Evolutionary conservation across 495 filamentous ascomycete species (phyloP).

Genomic region (Opeltia flavorubescens): DNA sequence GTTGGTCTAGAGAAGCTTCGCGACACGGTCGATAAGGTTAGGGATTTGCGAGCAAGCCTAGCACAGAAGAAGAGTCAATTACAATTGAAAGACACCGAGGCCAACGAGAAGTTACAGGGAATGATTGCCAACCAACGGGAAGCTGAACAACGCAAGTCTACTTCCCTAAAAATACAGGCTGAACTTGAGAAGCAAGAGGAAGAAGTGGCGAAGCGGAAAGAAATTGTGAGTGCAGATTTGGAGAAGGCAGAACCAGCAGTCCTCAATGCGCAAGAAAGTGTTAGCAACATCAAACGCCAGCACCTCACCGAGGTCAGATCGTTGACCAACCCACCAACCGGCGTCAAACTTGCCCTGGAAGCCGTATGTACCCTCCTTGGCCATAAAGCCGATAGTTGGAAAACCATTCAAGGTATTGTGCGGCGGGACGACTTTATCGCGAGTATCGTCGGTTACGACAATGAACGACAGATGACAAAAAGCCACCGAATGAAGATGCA

Average conservation of each 20-base stretch:
- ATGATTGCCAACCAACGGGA: slow-evolving; percentile 96
- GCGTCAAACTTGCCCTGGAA: slow-evolving; percentile 84
- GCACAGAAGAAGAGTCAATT: slow-evolving; percentile 88
- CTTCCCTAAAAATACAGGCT: slow-evolving; percentile 74
- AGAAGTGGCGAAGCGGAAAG: slow-evolving; percentile 68
- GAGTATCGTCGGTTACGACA: slow-evolving; percentile 95
- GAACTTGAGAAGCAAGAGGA: slow-evolving; percentile 81
- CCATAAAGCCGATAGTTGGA: slow-evolving; percentile 82
- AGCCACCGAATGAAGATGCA: slow-evolving; percentile 74
- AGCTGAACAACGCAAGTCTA: slow-evolving; percentile 79
- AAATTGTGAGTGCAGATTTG: slow-evolving; percentile 77
- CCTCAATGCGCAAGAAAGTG: slow-evolving; percentile 79
- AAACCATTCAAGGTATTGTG: slow-evolving; percentile 72
- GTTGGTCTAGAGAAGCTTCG: slow-evolving; percentile 95
- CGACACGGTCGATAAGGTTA: slow-evolving; percentile 95
- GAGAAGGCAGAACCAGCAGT: slow-evolving; percentile 90
- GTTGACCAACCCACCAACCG: slow-evolving; percentile 80
- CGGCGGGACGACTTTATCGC: slow-evolving; percentile 93
- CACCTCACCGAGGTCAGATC: slow-evolving; percentile 96
- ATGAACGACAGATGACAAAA: slow-evolving; percentile 87
- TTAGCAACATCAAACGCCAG: slow-evolving; percentile 93
- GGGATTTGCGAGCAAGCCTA: slow-evolving; percentile 76
- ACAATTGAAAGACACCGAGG: slow-evolving; percentile 84
- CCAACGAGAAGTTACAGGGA: slow-evolving; percentile 88
- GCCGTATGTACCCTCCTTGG: slow-evolving; percentile 89